Conservation (phyloP, 2,329 filamentous ascomycete genomes). For the Fusarium irregulare region DNA sequence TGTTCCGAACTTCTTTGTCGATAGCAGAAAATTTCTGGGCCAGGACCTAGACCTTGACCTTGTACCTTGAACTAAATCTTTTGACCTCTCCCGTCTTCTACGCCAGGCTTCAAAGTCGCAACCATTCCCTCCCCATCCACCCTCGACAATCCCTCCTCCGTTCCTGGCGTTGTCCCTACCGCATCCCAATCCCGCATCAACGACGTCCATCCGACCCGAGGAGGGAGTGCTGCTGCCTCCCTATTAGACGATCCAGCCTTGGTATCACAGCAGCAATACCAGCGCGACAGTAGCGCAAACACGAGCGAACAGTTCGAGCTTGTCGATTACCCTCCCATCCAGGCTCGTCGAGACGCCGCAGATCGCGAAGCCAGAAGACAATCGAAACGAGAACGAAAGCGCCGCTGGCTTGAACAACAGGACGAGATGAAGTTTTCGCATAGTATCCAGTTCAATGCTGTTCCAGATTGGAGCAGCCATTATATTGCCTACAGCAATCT, state of each 20-base stretch:
- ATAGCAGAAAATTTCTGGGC: constrained; percentile 15
- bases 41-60: neutral
- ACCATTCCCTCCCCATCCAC: constrained; percentile 51
- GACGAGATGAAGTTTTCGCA: constrained; percentile 99
- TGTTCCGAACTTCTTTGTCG: constrained; percentile 6
- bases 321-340: constrained; percentile 52
- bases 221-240: constrained; percentile 49
- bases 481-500: constrained; percentile 99
- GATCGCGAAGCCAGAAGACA: constrained; percentile 51
- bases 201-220: constrained; percentile 47
- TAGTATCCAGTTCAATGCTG: constrained; percentile 98
- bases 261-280: constrained; percentile 13
- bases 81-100: neutral
- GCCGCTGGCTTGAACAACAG: constrained; percentile 74
- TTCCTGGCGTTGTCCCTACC: constrained; percentile 46
- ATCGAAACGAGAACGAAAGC: constrained; percentile 70
- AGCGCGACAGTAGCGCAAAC: constrained; percentile 13
- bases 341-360: constrained; percentile 45
- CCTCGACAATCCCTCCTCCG: constrained; percentile 55
- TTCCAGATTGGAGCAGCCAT: constrained; percentile 98
- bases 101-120: constrained; percentile 35
- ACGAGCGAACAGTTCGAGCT: constrained; percentile 55
- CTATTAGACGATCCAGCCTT: constrained; percentile 19
- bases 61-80: neutral
- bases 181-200: constrained; percentile 30